Conservation (phyloP, 2,329 filamentous ascomycete species). For the Xylaria sp. region DNA sequence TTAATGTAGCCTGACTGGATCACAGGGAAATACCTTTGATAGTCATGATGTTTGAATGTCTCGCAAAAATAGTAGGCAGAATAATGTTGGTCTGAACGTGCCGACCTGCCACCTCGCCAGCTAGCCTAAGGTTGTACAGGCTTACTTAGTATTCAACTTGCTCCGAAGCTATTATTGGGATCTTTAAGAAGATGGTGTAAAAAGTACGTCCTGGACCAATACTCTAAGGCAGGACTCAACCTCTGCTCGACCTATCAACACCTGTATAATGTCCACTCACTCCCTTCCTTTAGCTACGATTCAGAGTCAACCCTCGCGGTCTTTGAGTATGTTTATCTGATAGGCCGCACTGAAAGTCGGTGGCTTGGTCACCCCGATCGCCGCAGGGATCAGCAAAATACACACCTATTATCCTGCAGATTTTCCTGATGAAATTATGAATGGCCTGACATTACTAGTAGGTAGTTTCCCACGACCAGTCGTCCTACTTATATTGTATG, state of each 20-base stretch:
- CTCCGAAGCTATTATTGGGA: conserved; percentile 2
- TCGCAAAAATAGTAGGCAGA: background rate
- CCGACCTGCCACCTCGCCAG: background rate
- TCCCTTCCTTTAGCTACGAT: background rate
- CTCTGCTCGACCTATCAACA: too few species aligned
- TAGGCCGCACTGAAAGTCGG: background rate
- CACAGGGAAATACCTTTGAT: too few species aligned
- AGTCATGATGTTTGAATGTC: too few species aligned
- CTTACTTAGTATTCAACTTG: background rate
- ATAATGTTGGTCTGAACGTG: background rate
- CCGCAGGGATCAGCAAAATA: conserved; percentile 10
- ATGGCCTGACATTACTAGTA: background rate
- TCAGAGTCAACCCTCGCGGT: background rate
- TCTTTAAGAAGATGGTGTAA: conserved; percentile 1
- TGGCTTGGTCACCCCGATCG: conserved; percentile 14
- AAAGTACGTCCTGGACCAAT: too few species aligned
- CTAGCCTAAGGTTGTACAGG: too few species aligned
- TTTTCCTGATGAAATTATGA: background rate
- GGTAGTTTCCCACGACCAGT: background rate
- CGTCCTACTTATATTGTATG: background rate
- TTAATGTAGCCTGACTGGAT: too few species aligned
- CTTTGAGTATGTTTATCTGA: background rate
- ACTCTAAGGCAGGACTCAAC: too few species aligned
- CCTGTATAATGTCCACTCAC: too few species aligned
- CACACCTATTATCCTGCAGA: background rate